A percentile compares a stretch with the other conserved stretches of the same genome.
Conservation (phyloP, 140 eudicot genomes). For the Senecio squalidus region DNA sequence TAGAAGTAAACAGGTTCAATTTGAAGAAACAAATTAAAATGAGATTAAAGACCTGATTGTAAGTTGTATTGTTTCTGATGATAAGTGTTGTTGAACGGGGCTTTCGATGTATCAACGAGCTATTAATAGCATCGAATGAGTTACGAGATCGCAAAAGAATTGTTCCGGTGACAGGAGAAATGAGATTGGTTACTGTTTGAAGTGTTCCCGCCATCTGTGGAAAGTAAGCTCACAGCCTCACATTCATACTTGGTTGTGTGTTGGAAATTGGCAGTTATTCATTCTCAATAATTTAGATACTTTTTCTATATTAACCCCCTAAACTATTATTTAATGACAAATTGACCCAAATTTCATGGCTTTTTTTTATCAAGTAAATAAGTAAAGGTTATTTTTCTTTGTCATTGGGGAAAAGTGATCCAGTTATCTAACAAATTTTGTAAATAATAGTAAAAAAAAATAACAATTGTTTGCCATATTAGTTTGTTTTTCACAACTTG, state of each 20-base stretch:
- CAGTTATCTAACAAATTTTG: too few relatives aligned
- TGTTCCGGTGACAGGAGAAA: slow-evolving; percentile 32
- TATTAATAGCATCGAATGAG: slow-evolving; percentile 6
- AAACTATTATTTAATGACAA: background rate
- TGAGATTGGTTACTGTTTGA: slow-evolving; percentile 24
- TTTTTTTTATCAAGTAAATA: too few relatives aligned
- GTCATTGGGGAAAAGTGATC: too few relatives aligned
- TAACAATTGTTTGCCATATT: too few relatives aligned
- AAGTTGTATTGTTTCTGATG: slow-evolving; percentile 30
- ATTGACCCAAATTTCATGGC: background rate
- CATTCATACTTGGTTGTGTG: slow-evolving; percentile 16
- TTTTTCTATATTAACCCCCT: slow-evolving; percentile 3
- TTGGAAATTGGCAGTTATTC: slow-evolving; percentile 10
- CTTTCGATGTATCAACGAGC: slow-evolving; percentile 25
- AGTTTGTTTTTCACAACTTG: too few relatives aligned
- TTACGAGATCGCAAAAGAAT: slow-evolving; percentile 14
- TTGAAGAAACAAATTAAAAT: too few relatives aligned
- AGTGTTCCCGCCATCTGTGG: slow-evolving; percentile 57
- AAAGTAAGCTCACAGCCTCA: slow-evolving; percentile 28
- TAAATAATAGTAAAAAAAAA: too few relatives aligned
- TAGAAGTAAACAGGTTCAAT: too few relatives aligned
- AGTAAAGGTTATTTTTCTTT: too few relatives aligned
- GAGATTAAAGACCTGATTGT: slow-evolving; percentile 35
- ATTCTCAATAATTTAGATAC: background rate
- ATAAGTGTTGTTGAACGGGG: slow-evolving; percentile 23